Evolutionary conservation across 768 basidiomycete species (phyloP).

Genomic region (Leccinum arenicola): DNA sequence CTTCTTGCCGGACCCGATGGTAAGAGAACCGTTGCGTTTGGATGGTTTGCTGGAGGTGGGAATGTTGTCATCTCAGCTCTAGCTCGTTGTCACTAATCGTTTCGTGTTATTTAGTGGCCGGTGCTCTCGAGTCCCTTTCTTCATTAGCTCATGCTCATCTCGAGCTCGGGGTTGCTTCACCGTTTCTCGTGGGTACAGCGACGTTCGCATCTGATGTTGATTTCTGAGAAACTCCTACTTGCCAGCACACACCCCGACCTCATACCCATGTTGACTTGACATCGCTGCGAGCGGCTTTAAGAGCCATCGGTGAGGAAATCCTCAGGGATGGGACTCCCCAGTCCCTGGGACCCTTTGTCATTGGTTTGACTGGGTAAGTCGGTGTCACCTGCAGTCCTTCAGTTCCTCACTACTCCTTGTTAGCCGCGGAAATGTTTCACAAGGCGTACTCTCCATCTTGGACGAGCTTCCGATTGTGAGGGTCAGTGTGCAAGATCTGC

Average conservation of each 20-base stretch:
- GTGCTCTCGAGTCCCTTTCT: slow-evolving; percentile 77
- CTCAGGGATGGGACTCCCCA: slow-evolving; percentile 53
- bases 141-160: slow-evolving; percentile 79
- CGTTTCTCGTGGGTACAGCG: slow-evolving; percentile 63
- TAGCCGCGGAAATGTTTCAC: slow-evolving; percentile 79
- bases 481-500: slow-evolving; percentile 56
- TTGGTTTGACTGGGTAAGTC: slow-evolving; percentile 78
- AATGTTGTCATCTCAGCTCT: background rate
- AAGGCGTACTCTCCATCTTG: slow-evolving; percentile 73
- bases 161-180: slow-evolving; percentile 74
- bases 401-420: background rate
- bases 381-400: background rate
- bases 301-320: slow-evolving; percentile 56
- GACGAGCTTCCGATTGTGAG: slow-evolving; percentile 63
- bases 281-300: slow-evolving; percentile 50
- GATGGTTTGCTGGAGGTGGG: slow-evolving; percentile 88
- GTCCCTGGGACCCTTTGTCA: slow-evolving; percentile 71
- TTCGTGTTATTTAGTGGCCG: slow-evolving; percentile 55
- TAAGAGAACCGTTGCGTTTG: slow-evolving; percentile 84
- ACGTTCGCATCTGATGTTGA: background rate
- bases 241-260: slow-evolving; percentile 71
- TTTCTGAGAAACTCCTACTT: background rate
- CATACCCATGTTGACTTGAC: slow-evolving; percentile 64
- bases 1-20: slow-evolving; percentile 61
- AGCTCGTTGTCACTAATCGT: background rate